Conservation (phyloP, 805 yeast species). For the Starmera dryadoides region DNA sequence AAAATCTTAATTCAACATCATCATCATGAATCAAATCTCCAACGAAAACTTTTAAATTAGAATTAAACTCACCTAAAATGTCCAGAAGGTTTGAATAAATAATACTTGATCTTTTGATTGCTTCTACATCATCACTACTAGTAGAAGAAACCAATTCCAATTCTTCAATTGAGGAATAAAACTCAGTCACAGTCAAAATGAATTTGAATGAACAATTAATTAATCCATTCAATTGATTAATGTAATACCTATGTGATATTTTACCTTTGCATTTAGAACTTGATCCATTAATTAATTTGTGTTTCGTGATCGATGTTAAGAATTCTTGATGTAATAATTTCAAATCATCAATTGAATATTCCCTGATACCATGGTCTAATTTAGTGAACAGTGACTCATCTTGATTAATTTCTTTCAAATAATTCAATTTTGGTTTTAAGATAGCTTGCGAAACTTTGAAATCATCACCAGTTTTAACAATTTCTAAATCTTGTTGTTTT, state of each 20-base stretch:
- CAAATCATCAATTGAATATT: constrained; percentile 44
- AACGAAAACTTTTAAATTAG: constrained; percentile 32
- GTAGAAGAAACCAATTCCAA: constrained; percentile 17
- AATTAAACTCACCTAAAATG: constrained; percentile 37
- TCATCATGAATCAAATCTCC: constrained; percentile 49
- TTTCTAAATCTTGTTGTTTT: constrained; percentile 29
- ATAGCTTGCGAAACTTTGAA: constrained; percentile 20
- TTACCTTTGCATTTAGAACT: constrained; percentile 23
- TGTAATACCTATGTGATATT: constrained; percentile 31
- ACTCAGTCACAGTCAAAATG: constrained; percentile 28
- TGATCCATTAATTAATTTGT: constrained; percentile 25
- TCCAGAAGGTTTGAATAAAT: constrained; percentile 34
- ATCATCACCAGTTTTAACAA: constrained; percentile 16
- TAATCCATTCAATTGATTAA: constrained; percentile 33
- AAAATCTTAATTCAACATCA: constrained; percentile 37
- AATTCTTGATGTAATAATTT: constrained; percentile 24
- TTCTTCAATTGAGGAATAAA: constrained; percentile 28
- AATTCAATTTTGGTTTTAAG: constrained; percentile 22
- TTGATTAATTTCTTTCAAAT: constrained; percentile 12
- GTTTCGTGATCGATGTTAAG: constrained; percentile 28
- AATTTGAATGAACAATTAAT: constrained; percentile 32
- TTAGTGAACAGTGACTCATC: constrained; percentile 3
- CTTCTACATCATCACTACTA: constrained; percentile 11
- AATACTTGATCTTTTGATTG: constrained; percentile 24
- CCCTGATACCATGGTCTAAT: constrained; percentile 14